A percentile compares a stretch with the other conserved stretches of the same genome.
Conservation (phyloP, 345 rosid species). For the Zanthoxylum bungeanum region DNA sequence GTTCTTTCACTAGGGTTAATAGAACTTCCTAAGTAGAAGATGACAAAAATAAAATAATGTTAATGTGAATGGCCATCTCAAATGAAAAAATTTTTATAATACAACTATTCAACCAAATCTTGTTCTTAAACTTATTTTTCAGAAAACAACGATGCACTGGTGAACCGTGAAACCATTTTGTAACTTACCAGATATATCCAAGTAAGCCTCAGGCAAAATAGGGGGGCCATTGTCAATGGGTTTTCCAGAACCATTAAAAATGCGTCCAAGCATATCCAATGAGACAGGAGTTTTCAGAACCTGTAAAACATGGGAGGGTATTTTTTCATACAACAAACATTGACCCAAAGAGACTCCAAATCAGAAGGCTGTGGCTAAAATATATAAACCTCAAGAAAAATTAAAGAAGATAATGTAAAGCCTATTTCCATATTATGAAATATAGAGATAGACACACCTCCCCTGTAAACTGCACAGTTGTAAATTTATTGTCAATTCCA, state of each 20-base stretch:
- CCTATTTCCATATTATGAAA: background rate
- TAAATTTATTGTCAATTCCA: slow-evolving; percentile 89
- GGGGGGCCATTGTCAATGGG: slow-evolving; percentile 98
- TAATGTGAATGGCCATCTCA: background rate
- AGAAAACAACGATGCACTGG: too few relatives aligned
- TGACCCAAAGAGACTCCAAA: slow-evolving; percentile 1
- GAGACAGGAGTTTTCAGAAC: slow-evolving; percentile 92
- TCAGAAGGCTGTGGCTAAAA: background rate
- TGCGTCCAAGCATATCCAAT: slow-evolving; percentile 94
- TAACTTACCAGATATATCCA: slow-evolving; percentile 82
- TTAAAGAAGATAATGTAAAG: too few relatives aligned
- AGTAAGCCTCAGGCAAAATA: slow-evolving; percentile 88
- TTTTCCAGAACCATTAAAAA: slow-evolving; percentile 95
- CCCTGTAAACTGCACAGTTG: slow-evolving; percentile 93
- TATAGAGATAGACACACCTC: slow-evolving; percentile 42
- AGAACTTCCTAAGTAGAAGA: slow-evolving; percentile 72
- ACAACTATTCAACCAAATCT: background rate
- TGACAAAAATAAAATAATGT: slow-evolving; percentile 7
- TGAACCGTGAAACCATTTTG: slow-evolving; percentile 1
- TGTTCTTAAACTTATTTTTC: background rate
- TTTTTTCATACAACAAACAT: too few relatives aligned
- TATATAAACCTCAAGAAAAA: background rate
- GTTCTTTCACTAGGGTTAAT: slow-evolving; percentile 99
- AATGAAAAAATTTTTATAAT: slow-evolving; percentile 6
- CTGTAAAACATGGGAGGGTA: slow-evolving; percentile 39